A percentile compares a stretch with the other conserved stretches of the same genome.
phyloP scores from a whole-genome alignment of 768 basidiomycete species.

The Termitomyces sp. region DNA sequence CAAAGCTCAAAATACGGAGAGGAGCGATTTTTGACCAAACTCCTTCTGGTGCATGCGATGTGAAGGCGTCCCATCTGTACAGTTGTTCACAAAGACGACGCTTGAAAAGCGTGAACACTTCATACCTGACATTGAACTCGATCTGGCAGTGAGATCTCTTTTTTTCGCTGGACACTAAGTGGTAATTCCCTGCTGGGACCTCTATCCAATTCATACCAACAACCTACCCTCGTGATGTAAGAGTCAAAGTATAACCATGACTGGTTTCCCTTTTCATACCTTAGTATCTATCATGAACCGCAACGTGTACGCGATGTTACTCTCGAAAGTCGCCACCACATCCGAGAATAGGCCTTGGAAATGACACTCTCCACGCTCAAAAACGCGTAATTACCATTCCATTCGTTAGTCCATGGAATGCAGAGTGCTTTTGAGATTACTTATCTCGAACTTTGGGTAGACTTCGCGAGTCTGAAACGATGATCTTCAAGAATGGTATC shows the following conservation, averaged over 20 bases:
- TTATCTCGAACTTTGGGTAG: conserved; percentile 91
- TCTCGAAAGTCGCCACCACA: conserved; percentile 76
- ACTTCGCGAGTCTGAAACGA: conserved; percentile 61
- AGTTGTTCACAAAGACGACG: background rate
- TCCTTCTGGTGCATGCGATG: conserved; percentile 89
- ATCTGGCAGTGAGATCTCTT: conserved; percentile 85
- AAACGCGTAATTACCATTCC: conserved; percentile 39
- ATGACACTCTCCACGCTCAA: conserved; percentile 71
- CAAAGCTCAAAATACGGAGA: conserved; percentile 90
- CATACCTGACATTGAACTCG: conserved; percentile 74
- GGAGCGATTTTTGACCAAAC: conserved; percentile 92
- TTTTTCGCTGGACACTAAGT: conserved; percentile 44
- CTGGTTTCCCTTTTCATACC: conserved; percentile 34
- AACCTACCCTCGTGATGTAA: conserved; percentile 42
- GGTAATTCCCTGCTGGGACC: conserved; percentile 78
- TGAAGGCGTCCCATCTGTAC: conserved; percentile 73
- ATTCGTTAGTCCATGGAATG: conserved; percentile 8
- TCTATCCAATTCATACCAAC: conserved; percentile 99
- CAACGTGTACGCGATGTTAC: conserved; percentile 86
- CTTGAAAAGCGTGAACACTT: background rate
- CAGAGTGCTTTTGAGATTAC: conserved; percentile 25
- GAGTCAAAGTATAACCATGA: background rate
- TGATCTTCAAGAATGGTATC: conserved; percentile 82
- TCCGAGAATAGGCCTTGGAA: conserved; percentile 56
- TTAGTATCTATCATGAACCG: conserved; percentile 99